Conservation (phyloP, 495 filamentous ascomycete genomes). For the Bryoglossum gracile region DNA sequence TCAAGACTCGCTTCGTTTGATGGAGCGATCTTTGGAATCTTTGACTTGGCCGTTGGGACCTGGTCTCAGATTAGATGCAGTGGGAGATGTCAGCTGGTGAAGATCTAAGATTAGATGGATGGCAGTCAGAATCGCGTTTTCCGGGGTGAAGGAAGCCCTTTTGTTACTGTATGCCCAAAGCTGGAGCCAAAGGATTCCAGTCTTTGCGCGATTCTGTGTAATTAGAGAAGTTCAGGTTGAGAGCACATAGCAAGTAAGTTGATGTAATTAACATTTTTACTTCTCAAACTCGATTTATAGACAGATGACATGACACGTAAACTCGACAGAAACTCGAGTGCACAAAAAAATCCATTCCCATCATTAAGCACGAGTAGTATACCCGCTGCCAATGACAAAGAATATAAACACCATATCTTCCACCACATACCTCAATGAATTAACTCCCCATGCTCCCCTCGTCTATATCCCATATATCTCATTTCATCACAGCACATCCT, state of each 20-base stretch:
- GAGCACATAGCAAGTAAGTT: neutral
- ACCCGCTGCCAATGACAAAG: neutral
- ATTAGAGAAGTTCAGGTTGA: too few relatives aligned
- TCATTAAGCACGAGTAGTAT: neutral
- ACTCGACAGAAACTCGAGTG: neutral
- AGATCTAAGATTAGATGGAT: constrained; percentile 11
- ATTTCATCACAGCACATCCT: neutral
- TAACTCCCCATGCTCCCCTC: neutral
- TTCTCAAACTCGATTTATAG: constrained; percentile 6
- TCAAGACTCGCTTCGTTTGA: constrained; percentile 1
- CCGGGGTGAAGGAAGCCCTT: neutral
- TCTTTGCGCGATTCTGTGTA: neutral
- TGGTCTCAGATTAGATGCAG: too few relatives aligned
- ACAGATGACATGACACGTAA: constrained; percentile 14
- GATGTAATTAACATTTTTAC: constrained; percentile 11
- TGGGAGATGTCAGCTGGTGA: neutral
- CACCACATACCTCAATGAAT: neutral
- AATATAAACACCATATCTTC: neutral
- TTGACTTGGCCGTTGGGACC: too few relatives aligned
- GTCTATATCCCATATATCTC: constrained; percentile 1
- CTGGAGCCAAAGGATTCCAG: too few relatives aligned
- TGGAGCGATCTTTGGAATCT: too few relatives aligned
- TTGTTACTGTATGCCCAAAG: too few relatives aligned
- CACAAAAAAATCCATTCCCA: too few relatives aligned
- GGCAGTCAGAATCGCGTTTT: neutral